Conservation (phyloP, 495 filamentous ascomycete species). For the Chaetomidium leptoderma region DNA sequence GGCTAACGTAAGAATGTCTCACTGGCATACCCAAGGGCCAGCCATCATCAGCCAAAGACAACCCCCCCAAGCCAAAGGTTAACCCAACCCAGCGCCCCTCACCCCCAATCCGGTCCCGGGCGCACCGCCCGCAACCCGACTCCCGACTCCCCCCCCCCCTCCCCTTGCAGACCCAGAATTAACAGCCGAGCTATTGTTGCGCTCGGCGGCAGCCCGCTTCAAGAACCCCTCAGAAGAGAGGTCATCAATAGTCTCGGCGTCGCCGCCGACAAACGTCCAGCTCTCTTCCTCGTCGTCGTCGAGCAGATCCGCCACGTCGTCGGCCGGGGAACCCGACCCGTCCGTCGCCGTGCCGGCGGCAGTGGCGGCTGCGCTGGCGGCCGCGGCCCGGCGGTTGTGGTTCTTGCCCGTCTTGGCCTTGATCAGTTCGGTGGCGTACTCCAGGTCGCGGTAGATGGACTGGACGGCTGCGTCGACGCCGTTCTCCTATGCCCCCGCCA, state of each 20-base stretch:
- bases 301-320: conserved; percentile 7
- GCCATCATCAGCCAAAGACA: neutral
- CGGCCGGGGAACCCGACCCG: neutral
- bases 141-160: no score
- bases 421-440: conserved; percentile 88
- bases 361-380: neutral
- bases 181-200: no score
- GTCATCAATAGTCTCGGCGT: conserved; percentile 28
- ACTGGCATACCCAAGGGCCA: no score
- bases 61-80: no score
- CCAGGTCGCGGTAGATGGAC: conserved; percentile 88
- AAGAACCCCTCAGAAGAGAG: conserved; percentile 17
- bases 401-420: conserved; percentile 52
- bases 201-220: conserved; percentile 16
- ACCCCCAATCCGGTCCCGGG: neutral
- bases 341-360: neutral
- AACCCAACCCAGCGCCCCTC: neutral
- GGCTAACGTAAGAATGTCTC: neutral
- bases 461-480: conserved; percentile 87
- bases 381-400: conserved; percentile 43
- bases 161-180: no score
- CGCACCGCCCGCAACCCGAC: conserved; percentile 16
- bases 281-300: conserved; percentile 46
- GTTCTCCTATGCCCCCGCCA: conserved; percentile 84
- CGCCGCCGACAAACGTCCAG: conserved; percentile 48